Base-by-base conservation (phyloP, 176 grass and related monocot species). In the Juncus inflexus region DNA sequence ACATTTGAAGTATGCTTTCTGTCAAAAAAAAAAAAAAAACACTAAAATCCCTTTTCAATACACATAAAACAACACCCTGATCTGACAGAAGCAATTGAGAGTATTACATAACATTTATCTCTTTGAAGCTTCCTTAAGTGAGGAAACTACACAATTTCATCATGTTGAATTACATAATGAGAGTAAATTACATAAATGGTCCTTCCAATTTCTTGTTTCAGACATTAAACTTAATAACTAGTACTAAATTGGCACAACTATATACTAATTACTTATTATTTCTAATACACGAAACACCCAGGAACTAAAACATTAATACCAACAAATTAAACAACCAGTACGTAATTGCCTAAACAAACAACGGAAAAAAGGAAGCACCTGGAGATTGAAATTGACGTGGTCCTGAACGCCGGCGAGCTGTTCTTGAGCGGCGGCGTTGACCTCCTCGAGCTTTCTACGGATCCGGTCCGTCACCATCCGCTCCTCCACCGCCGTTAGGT, bases 1-100 rank as follows among this genome's bases (percentile, higher is more conserved):
- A 79, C 94, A 91, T 76, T 84, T 86, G 80, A 97, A 97, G 82
- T 92, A 97, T 2, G 80, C 88, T 97, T 91, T 78, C 94, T 97
- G 63, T 75, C 84, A 76, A 81, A 64, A 9, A 42, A 75, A 12
- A 3, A 78, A 62, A 51, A 15, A 14, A 40, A 60, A 59, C 3
- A 59, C 7, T 7, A 39, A 3, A 36, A 43, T 57, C 12, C 9
- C 13, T 53, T 37, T 37, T 42, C 6, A 47, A 9, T 47, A 9
- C 4, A 47, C 4, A 47, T 47, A 47, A 9, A 47, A 47, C 43
- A 47, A 47, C 1, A 47, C 9, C 40, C 47, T 56, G 3, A 36
- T 58, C 1, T 3, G 19, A 69, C 5, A 35, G 15, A 47, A 59
- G 10, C 40, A 71, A 43, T n/a, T 45, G 2, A 45, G 40, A 47